A percentile compares a stretch with the other conserved stretches of the same genome.
Conservation (phyloP, 1,139 yeast genomes). For the Cylindricascospora bacillispora region DNA sequence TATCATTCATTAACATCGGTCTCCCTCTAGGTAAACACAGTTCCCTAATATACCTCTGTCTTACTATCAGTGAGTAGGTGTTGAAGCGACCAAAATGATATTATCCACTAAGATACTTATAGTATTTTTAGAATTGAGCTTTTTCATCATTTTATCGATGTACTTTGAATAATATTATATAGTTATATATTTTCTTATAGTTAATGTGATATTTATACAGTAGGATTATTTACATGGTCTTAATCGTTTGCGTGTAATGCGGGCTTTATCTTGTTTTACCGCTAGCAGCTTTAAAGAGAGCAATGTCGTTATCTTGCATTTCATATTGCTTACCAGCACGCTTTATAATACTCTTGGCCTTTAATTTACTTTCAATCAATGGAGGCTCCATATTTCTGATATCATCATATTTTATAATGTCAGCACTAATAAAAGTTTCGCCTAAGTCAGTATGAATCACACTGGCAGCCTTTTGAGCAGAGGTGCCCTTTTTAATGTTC, state of each 20-base stretch:
- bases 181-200: slow-evolving; percentile 4
- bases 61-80: slow-evolving; percentile 27
- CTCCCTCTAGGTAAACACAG: slow-evolving; percentile 30
- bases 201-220: too few species aligned
- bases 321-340: slow-evolving; percentile 60
- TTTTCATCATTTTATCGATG: background rate
- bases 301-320: slow-evolving; percentile 69
- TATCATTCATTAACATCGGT: too few species aligned
- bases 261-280: slow-evolving; percentile 26
- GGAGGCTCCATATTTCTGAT: slow-evolving; percentile 29
- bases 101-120: background rate
- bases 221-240: slow-evolving; percentile 2
- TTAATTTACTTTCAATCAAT: slow-evolving; percentile 26
- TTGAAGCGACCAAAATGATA: slow-evolving; percentile 6
- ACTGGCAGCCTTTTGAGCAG: slow-evolving; percentile 90
- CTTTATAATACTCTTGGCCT: slow-evolving; percentile 38
- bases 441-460: slow-evolving; percentile 82
- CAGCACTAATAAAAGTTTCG: slow-evolving; percentile 73
- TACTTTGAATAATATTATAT: background rate
- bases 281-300: slow-evolving; percentile 43
- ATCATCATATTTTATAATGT: slow-evolving; percentile 46
- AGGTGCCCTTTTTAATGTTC: slow-evolving; percentile 68
- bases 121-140: background rate
- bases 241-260: slow-evolving; percentile 4
- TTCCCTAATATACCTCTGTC: slow-evolving; percentile 27